Conservation (phyloP, 1,284 basidiomycete species). For the Boletellus deceptivus region DNA sequence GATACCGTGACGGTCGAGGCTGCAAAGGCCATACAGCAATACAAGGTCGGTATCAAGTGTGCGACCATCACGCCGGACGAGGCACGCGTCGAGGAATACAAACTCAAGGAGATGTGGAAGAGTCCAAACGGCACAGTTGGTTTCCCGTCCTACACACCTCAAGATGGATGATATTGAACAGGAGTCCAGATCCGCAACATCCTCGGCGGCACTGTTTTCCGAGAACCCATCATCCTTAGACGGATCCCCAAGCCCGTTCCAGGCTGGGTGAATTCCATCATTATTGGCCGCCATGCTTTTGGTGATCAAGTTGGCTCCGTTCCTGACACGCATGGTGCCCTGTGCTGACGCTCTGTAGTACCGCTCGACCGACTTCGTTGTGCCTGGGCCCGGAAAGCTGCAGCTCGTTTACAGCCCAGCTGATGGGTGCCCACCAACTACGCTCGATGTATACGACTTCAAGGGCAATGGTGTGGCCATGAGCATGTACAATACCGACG, state of each 20-base stretch:
- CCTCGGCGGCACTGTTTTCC: slow-evolving; percentile 97
- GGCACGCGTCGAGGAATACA: slow-evolving; percentile 91
- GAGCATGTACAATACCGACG: slow-evolving; percentile 95
- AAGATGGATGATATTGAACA: slow-evolving; percentile 5
- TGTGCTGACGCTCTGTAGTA: slow-evolving; percentile 50
- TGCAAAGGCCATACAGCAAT: slow-evolving; percentile 87
- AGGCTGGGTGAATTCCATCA: slow-evolving; percentile 96
- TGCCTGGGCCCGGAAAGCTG: slow-evolving; percentile 85
- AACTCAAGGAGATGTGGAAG: slow-evolving; percentile 97
- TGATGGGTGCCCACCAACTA: slow-evolving; percentile 62
- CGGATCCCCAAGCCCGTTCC: slow-evolving; percentile 92
- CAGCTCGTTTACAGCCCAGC: slow-evolving; percentile 84
- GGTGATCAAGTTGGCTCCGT: slow-evolving; percentile 77
- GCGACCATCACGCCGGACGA: slow-evolving; percentile 99
- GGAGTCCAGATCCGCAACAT: slow-evolving; percentile 84
- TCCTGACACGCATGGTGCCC: slow-evolving; percentile 8
- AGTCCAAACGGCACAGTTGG: slow-evolving; percentile 91
- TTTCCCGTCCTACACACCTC: slow-evolving; percentile 14
- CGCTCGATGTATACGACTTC: slow-evolving; percentile 88
- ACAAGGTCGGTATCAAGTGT: slow-evolving; percentile 94
- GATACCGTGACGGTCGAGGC: slow-evolving; percentile 94
- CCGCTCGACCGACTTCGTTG: slow-evolving; percentile 86
- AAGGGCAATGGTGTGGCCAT: slow-evolving; percentile 86
- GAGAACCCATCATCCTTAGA: slow-evolving; percentile 93
- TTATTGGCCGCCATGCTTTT: slow-evolving; percentile 94